Conservation (phyloP, 805 yeast species). For the Tetrapisispora phaffii region DNA sequence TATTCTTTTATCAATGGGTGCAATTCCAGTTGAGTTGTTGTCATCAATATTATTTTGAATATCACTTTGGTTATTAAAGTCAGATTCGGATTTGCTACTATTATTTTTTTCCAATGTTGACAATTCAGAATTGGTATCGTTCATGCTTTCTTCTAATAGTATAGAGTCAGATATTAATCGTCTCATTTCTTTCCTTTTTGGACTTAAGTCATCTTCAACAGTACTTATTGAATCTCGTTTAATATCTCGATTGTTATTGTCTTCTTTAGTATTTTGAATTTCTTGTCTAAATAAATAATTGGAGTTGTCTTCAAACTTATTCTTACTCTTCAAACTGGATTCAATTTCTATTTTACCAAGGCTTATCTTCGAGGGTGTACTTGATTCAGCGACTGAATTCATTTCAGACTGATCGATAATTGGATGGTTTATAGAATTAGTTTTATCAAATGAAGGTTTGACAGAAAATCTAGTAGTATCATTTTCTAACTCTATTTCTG, state of each 20-base stretch:
- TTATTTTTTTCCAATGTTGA: slow-evolving; percentile 4
- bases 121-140: background rate
- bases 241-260: background rate
- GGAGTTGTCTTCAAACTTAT: background rate
- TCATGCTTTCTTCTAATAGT: slow-evolving; percentile 1
- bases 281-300: slow-evolving; percentile 2
- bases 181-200: slow-evolving; percentile 1
- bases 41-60: background rate
- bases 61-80: background rate
- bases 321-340: background rate
- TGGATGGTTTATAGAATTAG: background rate
- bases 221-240: background rate
- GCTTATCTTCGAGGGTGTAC: background rate
- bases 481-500: slow-evolving; percentile 15
- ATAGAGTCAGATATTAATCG: background rate
- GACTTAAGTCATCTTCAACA: background rate
- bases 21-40: background rate
- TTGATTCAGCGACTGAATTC: background rate
- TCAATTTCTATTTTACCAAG: background rate
- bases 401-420: background rate
- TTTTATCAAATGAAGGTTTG: background rate
- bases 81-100: slow-evolving; percentile 1
- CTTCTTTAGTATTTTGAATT: background rate
- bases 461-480: slow-evolving; percentile 5
- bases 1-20: background rate